Percentiles rank a stretch among this genome's conserved stretches.
Evolutionary conservation across 257 asterid genomes (phyloP).

Genomic region (Solanum pinnatisectum): DNA sequence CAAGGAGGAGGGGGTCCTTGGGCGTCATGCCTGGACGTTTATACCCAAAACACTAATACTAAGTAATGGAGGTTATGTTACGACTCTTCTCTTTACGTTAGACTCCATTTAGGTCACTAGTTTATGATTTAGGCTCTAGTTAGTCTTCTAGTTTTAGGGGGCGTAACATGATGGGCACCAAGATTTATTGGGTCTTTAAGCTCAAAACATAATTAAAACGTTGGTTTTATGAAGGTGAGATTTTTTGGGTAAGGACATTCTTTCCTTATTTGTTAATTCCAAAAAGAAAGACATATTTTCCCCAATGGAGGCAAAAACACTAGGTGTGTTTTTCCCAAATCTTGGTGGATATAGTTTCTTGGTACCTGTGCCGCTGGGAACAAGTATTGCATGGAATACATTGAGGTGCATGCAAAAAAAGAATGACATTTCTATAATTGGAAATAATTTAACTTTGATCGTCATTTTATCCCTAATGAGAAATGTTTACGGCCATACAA

Average conservation of each 20-base stretch:
- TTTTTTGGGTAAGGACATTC: neutral
- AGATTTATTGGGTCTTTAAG: neutral
- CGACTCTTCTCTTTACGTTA: too few species aligned
- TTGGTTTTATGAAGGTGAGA: neutral
- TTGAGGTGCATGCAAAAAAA: neutral
- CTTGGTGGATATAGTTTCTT: neutral
- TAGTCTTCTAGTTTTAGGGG: too few species aligned
- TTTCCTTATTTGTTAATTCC: neutral
- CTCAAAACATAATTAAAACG: neutral
- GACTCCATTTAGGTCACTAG: too few species aligned
- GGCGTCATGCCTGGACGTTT: too few species aligned
- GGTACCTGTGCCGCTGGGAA: neutral
- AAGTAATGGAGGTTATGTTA: too few species aligned
- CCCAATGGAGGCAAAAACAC: neutral
- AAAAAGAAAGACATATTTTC: neutral
- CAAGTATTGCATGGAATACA: neutral
- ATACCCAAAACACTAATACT: too few species aligned
- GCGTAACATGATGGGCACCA: too few species aligned
- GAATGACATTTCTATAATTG: neutral
- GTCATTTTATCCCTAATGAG: neutral
- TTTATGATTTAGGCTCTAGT: too few species aligned
- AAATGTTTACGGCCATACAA: neutral
- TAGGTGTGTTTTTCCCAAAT: neutral
- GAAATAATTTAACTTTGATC: neutral
- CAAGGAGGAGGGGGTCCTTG: too few species aligned